Evolutionary conservation across 1,284 basidiomycete species (phyloP).

Genomic region (Microbotryomycetes sp.): DNA sequence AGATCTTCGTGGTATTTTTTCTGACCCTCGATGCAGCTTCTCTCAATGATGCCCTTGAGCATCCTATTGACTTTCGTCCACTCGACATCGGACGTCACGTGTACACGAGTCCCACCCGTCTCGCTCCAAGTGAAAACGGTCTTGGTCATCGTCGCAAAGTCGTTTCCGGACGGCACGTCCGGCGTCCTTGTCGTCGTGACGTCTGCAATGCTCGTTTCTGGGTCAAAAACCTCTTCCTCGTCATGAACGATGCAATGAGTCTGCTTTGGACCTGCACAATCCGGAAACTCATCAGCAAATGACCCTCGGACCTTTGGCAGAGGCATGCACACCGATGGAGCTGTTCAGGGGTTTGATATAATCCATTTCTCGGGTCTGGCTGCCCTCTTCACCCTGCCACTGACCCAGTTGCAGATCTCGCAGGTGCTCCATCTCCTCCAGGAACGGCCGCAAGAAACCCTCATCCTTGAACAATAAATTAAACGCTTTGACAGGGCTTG

Average conservation of each 20-base stretch:
- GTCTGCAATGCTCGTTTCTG: conserved; percentile 70
- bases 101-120: conserved; percentile 61
- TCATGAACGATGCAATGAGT: conserved; percentile 89
- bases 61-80: conserved; percentile 67
- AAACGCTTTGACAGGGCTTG: conserved; percentile 86
- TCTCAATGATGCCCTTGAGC: conserved; percentile 71
- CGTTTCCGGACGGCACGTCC: conserved; percentile 85
- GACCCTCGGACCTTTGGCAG: neutral
- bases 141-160: conserved; percentile 84
- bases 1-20: conserved; percentile 78
- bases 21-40: conserved; percentile 84
- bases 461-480: conserved; percentile 84
- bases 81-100: conserved; percentile 89
- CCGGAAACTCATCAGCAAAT: conserved; percentile 1
- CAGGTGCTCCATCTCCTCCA: conserved; percentile 71
- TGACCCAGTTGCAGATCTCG: conserved; percentile 80
- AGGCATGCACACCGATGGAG: conserved; percentile 47
- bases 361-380: conserved; percentile 71
- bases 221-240: conserved; percentile 69
- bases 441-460: conserved; percentile 87
- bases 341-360: conserved; percentile 91
- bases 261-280: conserved; percentile 79
- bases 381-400: conserved; percentile 55
- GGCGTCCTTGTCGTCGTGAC: conserved; percentile 81
- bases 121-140: conserved; percentile 93